Evolutionary conservation across 345 rosid species (phyloP).

Genomic region (Leavenworthia alabamica): DNA sequence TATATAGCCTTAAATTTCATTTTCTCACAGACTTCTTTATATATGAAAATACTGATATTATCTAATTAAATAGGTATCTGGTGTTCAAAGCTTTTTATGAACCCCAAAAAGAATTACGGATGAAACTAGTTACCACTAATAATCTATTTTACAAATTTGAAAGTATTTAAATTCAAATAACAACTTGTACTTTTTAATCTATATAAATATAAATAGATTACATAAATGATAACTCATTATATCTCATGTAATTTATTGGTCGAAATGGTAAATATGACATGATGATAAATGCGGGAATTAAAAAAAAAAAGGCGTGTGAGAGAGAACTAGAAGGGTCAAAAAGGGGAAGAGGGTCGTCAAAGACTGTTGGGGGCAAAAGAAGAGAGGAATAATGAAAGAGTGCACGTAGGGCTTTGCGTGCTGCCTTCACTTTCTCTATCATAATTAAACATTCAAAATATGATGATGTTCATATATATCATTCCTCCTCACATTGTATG

Average conservation of each 20-base stretch:
- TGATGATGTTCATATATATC: constrained; percentile 36
- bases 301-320: not conserved
- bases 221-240: not conserved
- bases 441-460: not conserved
- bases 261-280: not conserved
- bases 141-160: not conserved
- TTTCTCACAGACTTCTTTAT: not conserved
- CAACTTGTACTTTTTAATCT: not conserved
- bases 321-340: not conserved
- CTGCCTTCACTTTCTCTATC: constrained; percentile 34
- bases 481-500: constrained; percentile 29
- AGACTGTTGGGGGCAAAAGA: constrained; percentile 34
- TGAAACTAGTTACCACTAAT: not conserved
- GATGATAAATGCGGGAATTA: constrained; percentile 12
- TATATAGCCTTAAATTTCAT: not conserved
- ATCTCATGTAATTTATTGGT: not conserved
- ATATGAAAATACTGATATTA: not conserved
- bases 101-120: not conserved
- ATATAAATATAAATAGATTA: too few species aligned
- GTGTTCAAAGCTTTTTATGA: not conserved
- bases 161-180: not conserved
- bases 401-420: constrained; percentile 63
- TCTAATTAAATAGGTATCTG: not conserved
- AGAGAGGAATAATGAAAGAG: constrained; percentile 37
- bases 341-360: constrained; percentile 28